These are phyloP conservation scores for Starmera stellimalicola DNA, from an alignment of 1,139 yeast genomes.

Conservation along the genomic window DNA sequence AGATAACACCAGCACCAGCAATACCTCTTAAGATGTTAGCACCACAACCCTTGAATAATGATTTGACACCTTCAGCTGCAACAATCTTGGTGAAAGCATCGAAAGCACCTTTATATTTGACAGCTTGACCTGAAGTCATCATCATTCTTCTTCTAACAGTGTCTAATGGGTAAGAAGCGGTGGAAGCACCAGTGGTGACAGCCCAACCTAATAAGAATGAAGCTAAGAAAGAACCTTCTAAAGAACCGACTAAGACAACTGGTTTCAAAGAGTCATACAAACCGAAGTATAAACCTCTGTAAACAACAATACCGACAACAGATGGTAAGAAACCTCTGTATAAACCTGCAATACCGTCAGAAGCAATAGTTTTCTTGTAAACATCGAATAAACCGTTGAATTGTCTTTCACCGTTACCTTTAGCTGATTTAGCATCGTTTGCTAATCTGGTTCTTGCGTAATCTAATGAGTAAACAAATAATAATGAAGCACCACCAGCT, in stretches of 20 bases:
- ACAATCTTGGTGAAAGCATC: conserved; percentile 66
- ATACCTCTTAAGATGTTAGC: conserved; percentile 85
- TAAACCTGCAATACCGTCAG: conserved; percentile 74
- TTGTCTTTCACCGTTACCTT: conserved; percentile 62
- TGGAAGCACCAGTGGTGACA: conserved; percentile 72
- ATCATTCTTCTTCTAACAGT: conserved; percentile 83
- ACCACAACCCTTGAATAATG: conserved; percentile 82
- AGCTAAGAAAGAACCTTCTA: conserved; percentile 64
- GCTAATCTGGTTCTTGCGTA: conserved; percentile 82
- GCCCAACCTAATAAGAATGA: conserved; percentile 73
- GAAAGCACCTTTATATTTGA: conserved; percentile 66
- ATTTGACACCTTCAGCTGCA: conserved; percentile 60
- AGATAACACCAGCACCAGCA: conserved; percentile 82
- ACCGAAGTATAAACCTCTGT: conserved; percentile 83
- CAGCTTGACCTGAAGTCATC: conserved; percentile 81
- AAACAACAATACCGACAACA: conserved; percentile 69
- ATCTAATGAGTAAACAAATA: conserved; percentile 72
- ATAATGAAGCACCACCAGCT: conserved; percentile 71
- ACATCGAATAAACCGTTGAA: conserved; percentile 73
- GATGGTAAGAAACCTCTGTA: conserved; percentile 84
- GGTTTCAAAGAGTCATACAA: conserved; percentile 75
- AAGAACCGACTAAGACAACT: conserved; percentile 60
- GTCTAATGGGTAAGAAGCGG: conserved; percentile 75
- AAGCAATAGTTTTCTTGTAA: conserved; percentile 64
- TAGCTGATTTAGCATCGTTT: conserved; percentile 67